Base-by-base conservation (phyloP, 169 alveolate genomes). In the Hammondia hammondi region DNA sequence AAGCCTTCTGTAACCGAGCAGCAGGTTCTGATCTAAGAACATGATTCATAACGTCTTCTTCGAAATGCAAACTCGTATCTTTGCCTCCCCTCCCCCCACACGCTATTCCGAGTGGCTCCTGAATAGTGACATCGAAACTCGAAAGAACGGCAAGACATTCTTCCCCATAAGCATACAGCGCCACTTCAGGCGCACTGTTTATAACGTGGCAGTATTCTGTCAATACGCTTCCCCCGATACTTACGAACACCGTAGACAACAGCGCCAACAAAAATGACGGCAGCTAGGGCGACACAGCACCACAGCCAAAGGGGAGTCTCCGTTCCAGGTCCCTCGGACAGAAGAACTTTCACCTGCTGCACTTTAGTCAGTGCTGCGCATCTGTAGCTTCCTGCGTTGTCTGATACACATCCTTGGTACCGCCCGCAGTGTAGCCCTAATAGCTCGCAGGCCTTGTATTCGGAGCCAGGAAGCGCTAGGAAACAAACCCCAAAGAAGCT, bases 301-400 rank as follows among this genome's bases (percentile, higher is more conserved):
- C 94, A 92, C 52, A 92, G 29, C 94, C 94, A 92, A 6, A 90
- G 21, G 14, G 94, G 94, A 48, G 94, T 92, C 2, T 92, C 94
- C 87, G 73, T 82, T 35, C 91, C 70, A 35, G 87, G 37, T 17
- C 94, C 94, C 19, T 81, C 85, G 27, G 85, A 27, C 56, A 92
- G 24, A 24, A 92, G 85, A 52, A 92, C 94, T 32, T 81, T 67
- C 19, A 92, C 37, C 24, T 92, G 94, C 45, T 92, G 91, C 43
- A 77, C 39, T 82, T 84, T 21, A 32, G 88, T n/a, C 52, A 81
- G 67, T 39, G 70, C 94, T 67, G 71, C 57, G 77, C 94, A 92
- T 37, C 70, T 90, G 72, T 90, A 92, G 56, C 48, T 43, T n/a
- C 94, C 94, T 45, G 87, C 85, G 32, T 92, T 81, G 46, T 81